Percentiles rank a stretch among this genome's conserved stretches.
phyloP scores from a whole-genome alignment of 768 basidiomycete genomes.

The Auriscalpium vulgare region DNA sequence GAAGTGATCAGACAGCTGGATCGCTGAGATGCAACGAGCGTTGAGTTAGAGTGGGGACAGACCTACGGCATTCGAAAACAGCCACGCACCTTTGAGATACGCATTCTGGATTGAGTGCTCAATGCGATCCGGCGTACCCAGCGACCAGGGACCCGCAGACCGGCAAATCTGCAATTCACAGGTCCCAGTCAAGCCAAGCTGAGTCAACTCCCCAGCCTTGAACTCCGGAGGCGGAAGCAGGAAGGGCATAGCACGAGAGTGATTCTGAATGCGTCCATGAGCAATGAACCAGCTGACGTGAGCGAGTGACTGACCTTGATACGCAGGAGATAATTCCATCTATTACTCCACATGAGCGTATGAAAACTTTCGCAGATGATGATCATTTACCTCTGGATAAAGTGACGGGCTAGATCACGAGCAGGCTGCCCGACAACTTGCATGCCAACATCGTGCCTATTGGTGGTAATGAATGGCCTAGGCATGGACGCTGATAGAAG shows the following conservation, averaged over 20 bases:
- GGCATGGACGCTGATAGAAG: neutral
- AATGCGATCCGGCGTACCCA: conserved; percentile 77
- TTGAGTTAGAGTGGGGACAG: neutral
- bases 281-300: neutral
- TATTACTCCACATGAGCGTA: conserved; percentile 18
- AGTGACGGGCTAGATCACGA: conserved; percentile 89
- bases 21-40: conserved; percentile 40
- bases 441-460: conserved; percentile 93
- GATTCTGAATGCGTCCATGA: conserved; percentile 49
- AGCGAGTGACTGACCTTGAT: conserved; percentile 60
- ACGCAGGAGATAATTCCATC: conserved; percentile 91
- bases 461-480: too few species aligned
- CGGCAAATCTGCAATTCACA: conserved; percentile 97
- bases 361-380: neutral
- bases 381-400: conserved; percentile 67
- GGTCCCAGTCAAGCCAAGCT: conserved; percentile 84
- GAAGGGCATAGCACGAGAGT: conserved; percentile 88
- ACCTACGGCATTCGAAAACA: neutral
- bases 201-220: conserved; percentile 65
- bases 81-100: conserved; percentile 66
- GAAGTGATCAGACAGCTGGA: conserved; percentile 91
- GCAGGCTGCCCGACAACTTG: conserved; percentile 97
- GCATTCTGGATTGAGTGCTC: conserved; percentile 95
- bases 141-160: conserved; percentile 92
- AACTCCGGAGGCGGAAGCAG: conserved; percentile 91